phyloP scores from a whole-genome alignment of 2,329 filamentous ascomycete genomes.

The Nectriaceae sp. region DNA sequence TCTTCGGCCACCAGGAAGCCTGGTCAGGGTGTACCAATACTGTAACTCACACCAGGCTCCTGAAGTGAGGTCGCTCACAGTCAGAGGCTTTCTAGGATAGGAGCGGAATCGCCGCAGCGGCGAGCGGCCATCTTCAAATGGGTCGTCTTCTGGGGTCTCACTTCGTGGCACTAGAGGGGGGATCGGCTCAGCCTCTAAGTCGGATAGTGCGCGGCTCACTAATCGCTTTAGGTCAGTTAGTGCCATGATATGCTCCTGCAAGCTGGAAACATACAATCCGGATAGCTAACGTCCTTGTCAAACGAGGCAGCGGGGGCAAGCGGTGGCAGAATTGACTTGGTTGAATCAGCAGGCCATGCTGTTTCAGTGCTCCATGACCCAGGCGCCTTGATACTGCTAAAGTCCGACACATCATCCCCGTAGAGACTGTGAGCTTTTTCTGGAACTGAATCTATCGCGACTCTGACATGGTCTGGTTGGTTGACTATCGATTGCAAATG shows the following conservation, averaged over 20 bases:
- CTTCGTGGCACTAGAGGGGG: constrained; percentile 10
- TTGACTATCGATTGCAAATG: background rate
- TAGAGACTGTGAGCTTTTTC: constrained; percentile 14
- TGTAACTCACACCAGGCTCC: constrained; percentile 97
- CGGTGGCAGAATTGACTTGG: constrained; percentile 11
- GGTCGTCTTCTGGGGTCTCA: constrained; percentile 8
- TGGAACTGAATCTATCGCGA: constrained; percentile 26
- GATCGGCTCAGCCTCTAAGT: constrained; percentile 16
- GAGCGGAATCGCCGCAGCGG: constrained; percentile 80
- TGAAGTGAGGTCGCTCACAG: constrained; percentile 84
- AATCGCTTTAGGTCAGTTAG: constrained; percentile 69
- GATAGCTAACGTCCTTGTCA: constrained; percentile 43
- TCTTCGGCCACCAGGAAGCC: constrained; percentile 70
- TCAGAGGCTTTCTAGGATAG: constrained; percentile 75
- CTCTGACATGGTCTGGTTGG: constrained; percentile 10
- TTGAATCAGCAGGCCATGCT: background rate
- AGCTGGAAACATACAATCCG: constrained; percentile 50
- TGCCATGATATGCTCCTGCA: constrained; percentile 14
- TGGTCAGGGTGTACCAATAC: constrained; percentile 83
- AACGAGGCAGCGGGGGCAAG: constrained; percentile 14
- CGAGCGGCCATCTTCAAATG: constrained; percentile 40
- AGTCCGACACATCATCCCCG: constrained; percentile 9
- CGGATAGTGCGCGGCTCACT: constrained; percentile 54
- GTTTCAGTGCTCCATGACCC: constrained; percentile 6
- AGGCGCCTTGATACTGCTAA: constrained; percentile 1